Evolutionary conservation across 805 yeast species (phyloP).

Genomic region (Suhomyces sp.): DNA sequence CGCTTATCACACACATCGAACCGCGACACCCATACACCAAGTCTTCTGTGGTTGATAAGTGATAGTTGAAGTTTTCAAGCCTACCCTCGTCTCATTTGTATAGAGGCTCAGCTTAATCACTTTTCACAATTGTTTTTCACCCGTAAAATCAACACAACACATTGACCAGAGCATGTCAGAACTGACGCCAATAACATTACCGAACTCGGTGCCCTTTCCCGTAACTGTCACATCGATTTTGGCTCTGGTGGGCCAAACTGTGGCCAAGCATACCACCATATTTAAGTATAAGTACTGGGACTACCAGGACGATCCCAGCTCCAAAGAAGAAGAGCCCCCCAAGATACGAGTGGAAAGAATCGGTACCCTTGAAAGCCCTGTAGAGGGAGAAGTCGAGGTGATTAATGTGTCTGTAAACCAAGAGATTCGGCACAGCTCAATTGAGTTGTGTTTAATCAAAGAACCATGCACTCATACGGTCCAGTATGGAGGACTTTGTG

Average conservation of each 20-base stretch:
- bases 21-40: background rate
- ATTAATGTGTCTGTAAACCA: slow-evolving; percentile 57
- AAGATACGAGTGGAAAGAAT: slow-evolving; percentile 62
- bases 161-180: slow-evolving; percentile 21
- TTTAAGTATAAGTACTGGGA: slow-evolving; percentile 67
- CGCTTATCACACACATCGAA: background rate
- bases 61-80: background rate
- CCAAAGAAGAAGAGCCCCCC: slow-evolving; percentile 38
- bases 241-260: slow-evolving; percentile 42
- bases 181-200: slow-evolving; percentile 51
- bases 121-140: background rate
- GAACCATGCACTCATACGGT: slow-evolving; percentile 93
- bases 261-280: slow-evolving; percentile 52
- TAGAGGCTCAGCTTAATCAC: background rate
- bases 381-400: slow-evolving; percentile 61
- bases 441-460: slow-evolving; percentile 50
- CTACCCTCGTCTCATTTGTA: background rate
- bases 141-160: background rate
- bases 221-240: slow-evolving; percentile 55
- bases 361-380: slow-evolving; percentile 79
- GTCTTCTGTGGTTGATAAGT: background rate
- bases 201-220: slow-evolving; percentile 66
- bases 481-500: slow-evolving; percentile 94
- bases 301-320: slow-evolving; percentile 52
- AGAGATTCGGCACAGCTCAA: slow-evolving; percentile 48